A percentile compares a stretch with the other conserved stretches of the same genome.
Evolutionary conservation across 225 moss, liverwort and hornwort genomes (phyloP).

Genomic region (Pleurozium schreberi): DNA sequence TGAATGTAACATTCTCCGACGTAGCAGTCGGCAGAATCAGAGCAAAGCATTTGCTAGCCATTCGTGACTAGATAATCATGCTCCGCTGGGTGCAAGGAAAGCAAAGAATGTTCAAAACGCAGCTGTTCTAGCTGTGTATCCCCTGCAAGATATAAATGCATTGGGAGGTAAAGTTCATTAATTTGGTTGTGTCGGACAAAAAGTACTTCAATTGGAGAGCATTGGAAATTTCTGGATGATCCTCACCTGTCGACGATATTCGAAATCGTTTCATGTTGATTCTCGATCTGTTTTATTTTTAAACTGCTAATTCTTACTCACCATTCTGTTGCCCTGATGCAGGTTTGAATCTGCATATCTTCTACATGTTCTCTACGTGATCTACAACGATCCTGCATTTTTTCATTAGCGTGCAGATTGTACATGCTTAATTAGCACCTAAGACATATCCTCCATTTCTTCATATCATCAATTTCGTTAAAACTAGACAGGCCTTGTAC

Average conservation of each 20-base stretch:
- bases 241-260: background rate
- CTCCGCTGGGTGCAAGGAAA: background rate
- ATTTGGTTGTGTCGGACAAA: background rate
- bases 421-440: background rate
- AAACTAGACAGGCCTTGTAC: background rate
- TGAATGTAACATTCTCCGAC: background rate
- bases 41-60: background rate
- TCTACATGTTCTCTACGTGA: background rate
- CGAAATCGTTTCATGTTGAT: background rate
- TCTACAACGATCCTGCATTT: background rate
- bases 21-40: background rate
- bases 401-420: background rate
- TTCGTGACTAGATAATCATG: background rate
- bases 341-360: background rate
- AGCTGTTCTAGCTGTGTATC: background rate
- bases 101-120: background rate
- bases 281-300: background rate
- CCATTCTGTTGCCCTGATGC: background rate
- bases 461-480: background rate
- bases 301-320: too few relatives aligned
- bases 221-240: background rate
- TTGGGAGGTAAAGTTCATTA: background rate
- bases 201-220: background rate
- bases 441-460: background rate
- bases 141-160: too few relatives aligned